Conservation (phyloP, 768 basidiomycete genomes). For the Pleurotus sapidus region DNA sequence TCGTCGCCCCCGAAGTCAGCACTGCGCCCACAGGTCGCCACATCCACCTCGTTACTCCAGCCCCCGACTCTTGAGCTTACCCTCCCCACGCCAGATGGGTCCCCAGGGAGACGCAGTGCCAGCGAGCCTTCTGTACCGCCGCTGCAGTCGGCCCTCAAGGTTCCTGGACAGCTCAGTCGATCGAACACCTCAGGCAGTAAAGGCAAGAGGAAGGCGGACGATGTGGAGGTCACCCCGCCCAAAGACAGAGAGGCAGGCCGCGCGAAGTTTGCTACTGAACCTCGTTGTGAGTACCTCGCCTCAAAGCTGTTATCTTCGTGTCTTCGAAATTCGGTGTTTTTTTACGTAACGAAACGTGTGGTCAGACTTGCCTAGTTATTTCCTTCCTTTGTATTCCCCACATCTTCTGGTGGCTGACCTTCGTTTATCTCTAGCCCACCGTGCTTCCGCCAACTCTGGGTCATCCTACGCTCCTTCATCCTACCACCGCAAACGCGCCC, state of each 20-base stretch:
- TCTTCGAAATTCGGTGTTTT: conserved; percentile 10
- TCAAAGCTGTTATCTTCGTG: conserved; percentile 14
- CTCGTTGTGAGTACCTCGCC: conserved; percentile 49
- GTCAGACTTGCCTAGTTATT: not conserved
- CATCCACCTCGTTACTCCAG: conserved; percentile 28
- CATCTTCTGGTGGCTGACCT: conserved; percentile 12
- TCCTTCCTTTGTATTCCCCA: not conserved
- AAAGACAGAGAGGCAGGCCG: conserved; percentile 46
- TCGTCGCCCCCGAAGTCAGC: conserved; percentile 9
- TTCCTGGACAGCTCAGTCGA: conserved; percentile 1
- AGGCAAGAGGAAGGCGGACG: conserved; percentile 75
- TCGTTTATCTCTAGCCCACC: conserved; percentile 39
- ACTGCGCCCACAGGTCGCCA: conserved; percentile 18
- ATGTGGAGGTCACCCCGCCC: conserved; percentile 56
- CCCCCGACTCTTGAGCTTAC: conserved; percentile 37
- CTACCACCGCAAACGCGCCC: conserved; percentile 68
- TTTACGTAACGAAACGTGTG: conserved; percentile 6
- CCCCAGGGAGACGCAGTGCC: conserved; percentile 15
- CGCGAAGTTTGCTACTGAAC: conserved; percentile 64
- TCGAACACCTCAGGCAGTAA: conserved; percentile 20
- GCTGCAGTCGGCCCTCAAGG: not conserved
- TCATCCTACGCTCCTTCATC: conserved; percentile 68
- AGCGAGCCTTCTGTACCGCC: not conserved
- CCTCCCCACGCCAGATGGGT: conserved; percentile 37
- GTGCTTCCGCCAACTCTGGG: conserved; percentile 42